These are phyloP conservation scores for Candida tropicalis DNA, from an alignment of 1,139 yeast species.

Conservation along the genomic window DNA sequence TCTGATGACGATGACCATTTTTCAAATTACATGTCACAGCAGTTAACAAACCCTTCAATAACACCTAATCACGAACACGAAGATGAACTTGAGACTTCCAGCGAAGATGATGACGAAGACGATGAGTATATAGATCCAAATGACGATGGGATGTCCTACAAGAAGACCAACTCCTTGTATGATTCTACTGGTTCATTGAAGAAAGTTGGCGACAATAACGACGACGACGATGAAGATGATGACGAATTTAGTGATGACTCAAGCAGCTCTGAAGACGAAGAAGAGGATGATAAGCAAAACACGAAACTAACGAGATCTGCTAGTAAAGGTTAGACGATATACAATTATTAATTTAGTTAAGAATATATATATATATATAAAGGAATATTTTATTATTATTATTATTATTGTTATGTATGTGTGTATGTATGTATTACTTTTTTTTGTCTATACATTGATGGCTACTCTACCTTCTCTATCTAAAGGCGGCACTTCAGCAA, in stretches of 20 bases:
- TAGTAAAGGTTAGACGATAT: constrained; percentile 34
- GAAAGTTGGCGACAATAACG: constrained; percentile 22
- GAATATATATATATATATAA: too few species aligned
- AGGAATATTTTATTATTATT: too few species aligned
- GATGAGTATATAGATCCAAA: constrained; percentile 79
- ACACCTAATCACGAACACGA: constrained; percentile 27
- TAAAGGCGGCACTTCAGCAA: constrained; percentile 72
- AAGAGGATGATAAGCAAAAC: constrained; percentile 19
- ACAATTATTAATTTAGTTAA: constrained; percentile 1
- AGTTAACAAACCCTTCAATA: constrained; percentile 64
- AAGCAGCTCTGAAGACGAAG: constrained; percentile 36
- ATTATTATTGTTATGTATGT: background rate
- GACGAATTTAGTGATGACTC: constrained; percentile 32
- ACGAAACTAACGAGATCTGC: constrained; percentile 44
- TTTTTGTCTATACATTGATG: constrained; percentile 1
- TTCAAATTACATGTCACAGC: constrained; percentile 83
- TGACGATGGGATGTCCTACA: constrained; percentile 78
- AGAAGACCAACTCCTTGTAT: constrained; percentile 64
- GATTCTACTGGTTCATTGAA: constrained; percentile 42
- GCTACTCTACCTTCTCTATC: constrained; percentile 76
- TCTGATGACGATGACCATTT: constrained; percentile 48
- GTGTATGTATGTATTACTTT: too few species aligned
- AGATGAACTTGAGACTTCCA: constrained; percentile 23
- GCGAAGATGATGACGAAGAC: constrained; percentile 34
- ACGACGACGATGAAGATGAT: constrained; percentile 30